These are phyloP conservation scores for Moesziomyces antarcticus DNA, from an alignment of 1,284 basidiomycete genomes.

Conservation along the genomic window DNA sequence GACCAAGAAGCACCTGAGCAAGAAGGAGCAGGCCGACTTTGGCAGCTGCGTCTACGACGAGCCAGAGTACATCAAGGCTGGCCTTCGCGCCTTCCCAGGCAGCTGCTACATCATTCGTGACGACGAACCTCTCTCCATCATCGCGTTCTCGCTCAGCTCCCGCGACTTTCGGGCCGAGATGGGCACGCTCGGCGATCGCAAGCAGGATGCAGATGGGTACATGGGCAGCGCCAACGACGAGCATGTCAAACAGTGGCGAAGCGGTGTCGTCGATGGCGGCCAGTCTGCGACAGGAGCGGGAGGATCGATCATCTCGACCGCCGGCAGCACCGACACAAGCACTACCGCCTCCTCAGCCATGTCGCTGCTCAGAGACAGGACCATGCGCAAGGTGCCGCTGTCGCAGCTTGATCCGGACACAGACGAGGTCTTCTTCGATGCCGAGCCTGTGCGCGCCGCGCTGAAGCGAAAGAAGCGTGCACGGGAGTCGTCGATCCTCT, in stretches of 20 bases:
- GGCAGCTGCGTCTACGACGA: slow-evolving; percentile 42
- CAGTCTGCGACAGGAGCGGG: slow-evolving; percentile 3
- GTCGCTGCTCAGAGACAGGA: slow-evolving; percentile 30
- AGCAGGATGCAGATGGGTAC: slow-evolving; percentile 29
- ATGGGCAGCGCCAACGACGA: slow-evolving; percentile 41
- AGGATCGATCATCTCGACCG: slow-evolving; percentile 31
- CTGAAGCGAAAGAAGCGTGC: slow-evolving; percentile 60
- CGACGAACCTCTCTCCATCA: slow-evolving; percentile 61
- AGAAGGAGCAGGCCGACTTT: slow-evolving; percentile 43
- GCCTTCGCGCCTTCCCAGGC: slow-evolving; percentile 54
- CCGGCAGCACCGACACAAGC: slow-evolving; percentile 21
- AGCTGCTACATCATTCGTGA: slow-evolving; percentile 53
- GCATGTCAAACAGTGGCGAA: slow-evolving; percentile 53
- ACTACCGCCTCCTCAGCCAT: slow-evolving; percentile 11
- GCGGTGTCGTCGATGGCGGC: slow-evolving; percentile 29
- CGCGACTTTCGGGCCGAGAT: slow-evolving; percentile 54
- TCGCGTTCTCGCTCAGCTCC: slow-evolving; percentile 61
- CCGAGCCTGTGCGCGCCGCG: slow-evolving; percentile 49
- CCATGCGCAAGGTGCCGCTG: slow-evolving; percentile 38
- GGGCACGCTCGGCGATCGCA: slow-evolving; percentile 21
- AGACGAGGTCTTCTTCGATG: slow-evolving; percentile 56
- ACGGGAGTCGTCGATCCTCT: slow-evolving; percentile 56
- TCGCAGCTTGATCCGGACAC: slow-evolving; percentile 53
- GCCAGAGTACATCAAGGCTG: slow-evolving; percentile 45
- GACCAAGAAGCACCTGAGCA: slow-evolving; percentile 55